phyloP scores from a whole-genome alignment of 768 basidiomycete species.

The Leccinum barrowsii region DNA sequence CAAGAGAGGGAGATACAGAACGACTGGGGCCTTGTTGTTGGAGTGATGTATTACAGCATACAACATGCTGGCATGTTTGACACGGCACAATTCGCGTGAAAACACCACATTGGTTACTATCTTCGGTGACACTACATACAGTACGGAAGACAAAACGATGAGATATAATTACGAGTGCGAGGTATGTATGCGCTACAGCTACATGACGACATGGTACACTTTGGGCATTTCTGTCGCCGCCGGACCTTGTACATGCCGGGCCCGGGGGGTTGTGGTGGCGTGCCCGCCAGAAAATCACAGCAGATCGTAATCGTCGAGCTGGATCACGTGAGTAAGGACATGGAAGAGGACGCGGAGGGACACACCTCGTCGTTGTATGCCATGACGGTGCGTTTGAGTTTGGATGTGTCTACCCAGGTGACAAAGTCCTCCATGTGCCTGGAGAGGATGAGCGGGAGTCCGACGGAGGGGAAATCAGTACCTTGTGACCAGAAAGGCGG shows the following conservation, averaged over 20 bases:
- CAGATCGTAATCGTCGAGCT: slow-evolving; percentile 95
- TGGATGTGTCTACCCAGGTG: slow-evolving; percentile 98
- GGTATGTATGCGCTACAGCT: background rate
- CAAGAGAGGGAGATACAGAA: slow-evolving; percentile 3
- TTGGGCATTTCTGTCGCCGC: background rate
- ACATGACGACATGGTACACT: background rate
- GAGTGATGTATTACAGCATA: slow-evolving; percentile 5
- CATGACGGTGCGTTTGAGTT: slow-evolving; percentile 94
- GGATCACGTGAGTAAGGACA: slow-evolving; percentile 15
- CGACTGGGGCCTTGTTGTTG: slow-evolving; percentile 1
- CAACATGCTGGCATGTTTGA: slow-evolving; percentile 9
- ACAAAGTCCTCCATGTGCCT: slow-evolving; percentile 99
- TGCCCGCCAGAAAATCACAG: slow-evolving; percentile 39
- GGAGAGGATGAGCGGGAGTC: slow-evolving; percentile 2
- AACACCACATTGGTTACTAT: slow-evolving; percentile 9
- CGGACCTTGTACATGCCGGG: background rate
- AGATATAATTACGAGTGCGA: background rate
- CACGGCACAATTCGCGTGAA: slow-evolving; percentile 22
- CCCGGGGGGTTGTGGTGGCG: background rate
- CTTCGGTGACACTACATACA: slow-evolving; percentile 1
- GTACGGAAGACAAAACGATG: background rate
- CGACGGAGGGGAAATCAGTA: slow-evolving; percentile 26
- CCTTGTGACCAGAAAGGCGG: slow-evolving; percentile 93
- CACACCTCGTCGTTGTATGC: slow-evolving; percentile 92
- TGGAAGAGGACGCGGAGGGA: background rate